These are phyloP conservation scores for Leccinum subrobustum DNA, from an alignment of 1,284 basidiomycete species.

Conservation along the genomic window DNA sequence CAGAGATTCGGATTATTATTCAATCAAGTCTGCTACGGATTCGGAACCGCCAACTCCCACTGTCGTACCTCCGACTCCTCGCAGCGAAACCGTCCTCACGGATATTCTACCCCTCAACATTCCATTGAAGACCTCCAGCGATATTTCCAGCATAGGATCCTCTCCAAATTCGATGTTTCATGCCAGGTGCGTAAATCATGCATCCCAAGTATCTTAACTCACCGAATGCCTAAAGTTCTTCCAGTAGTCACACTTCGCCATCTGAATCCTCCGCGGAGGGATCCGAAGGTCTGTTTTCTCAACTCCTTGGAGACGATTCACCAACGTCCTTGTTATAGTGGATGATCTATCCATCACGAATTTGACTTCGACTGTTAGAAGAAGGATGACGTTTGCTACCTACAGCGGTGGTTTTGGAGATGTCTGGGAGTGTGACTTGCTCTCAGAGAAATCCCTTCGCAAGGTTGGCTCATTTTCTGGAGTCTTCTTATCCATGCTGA, in stretches of 20 bases:
- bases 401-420: constrained; percentile 23
- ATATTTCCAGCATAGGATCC: constrained; percentile 7
- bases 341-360: constrained; percentile 10
- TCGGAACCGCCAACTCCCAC: constrained; percentile 11
- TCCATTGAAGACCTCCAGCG: constrained; percentile 7
- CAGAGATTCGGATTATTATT: constrained; percentile 2
- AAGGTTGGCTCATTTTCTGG: constrained; percentile 5
- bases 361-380: too few species aligned
- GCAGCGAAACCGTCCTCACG: background rate
- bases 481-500: background rate
- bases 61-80: constrained; percentile 15
- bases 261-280: constrained; percentile 14
- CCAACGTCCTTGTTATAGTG: constrained; percentile 10
- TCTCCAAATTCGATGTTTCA: constrained; percentile 11
- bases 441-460: constrained; percentile 1
- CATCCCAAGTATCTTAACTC: background rate
- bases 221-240: constrained; percentile 10
- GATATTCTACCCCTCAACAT: background rate
- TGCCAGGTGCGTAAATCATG: constrained; percentile 10
- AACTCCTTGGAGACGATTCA: background rate
- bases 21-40: constrained; percentile 13
- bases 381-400: too few species aligned
- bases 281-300: constrained; percentile 14
- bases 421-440: constrained; percentile 29
- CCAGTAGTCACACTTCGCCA: constrained; percentile 16